Evolutionary conservation across 148 eudicot genomes (phyloP), one percentile per base, ranked within the genome.

Genomic region (Silene latifolia): DNA sequence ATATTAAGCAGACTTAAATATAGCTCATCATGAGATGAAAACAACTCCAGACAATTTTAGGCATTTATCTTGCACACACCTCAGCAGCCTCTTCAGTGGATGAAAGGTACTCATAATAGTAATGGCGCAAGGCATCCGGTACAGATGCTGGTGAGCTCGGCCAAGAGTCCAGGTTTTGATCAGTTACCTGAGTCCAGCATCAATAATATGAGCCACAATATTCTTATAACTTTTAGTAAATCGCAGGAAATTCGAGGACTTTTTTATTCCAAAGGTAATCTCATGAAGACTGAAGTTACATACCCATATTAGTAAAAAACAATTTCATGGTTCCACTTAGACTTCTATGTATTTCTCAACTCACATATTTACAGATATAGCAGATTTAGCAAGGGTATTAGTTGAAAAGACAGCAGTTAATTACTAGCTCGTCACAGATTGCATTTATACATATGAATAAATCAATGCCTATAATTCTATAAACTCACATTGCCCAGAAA

Each of bases 11-110:
- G 51, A 57, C 46, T 65, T 48, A 53, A 21, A 57, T 57, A 57
- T 25, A 19, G 47, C 27, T 21, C n/a, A 69, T 69, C 19, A 77
- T 25, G 42, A 25, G 44, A 65, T 51, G 63, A 64, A 63, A 63
- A 64, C 57, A 60, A 68, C 57, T 74, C 59, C 2, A 19, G 47
- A 60, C 53, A 54, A 54, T 13, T 57, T 71, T 63, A 6, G 15
- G 44, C 14, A 35, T 59, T 35, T 13, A 61, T 75, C 46, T 81
- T 72, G 81, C 60, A 78, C 73, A 25, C 85, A 92, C 99, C 99
- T 90, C 98, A 74, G 98, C 97, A 72, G 93, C 98, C 88, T 92
- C 94, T 78, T 89, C 86, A 17, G 94, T 90, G 24, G 99, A 95
- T 58, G 94, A 95, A 76, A 95, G 91, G 86, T 88, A 90, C 80